A percentile compares a stretch with the other conserved stretches of the same genome.
Evolutionary conservation across 768 basidiomycete species (phyloP).

Genomic region (Podaxis carcinomalis): DNA sequence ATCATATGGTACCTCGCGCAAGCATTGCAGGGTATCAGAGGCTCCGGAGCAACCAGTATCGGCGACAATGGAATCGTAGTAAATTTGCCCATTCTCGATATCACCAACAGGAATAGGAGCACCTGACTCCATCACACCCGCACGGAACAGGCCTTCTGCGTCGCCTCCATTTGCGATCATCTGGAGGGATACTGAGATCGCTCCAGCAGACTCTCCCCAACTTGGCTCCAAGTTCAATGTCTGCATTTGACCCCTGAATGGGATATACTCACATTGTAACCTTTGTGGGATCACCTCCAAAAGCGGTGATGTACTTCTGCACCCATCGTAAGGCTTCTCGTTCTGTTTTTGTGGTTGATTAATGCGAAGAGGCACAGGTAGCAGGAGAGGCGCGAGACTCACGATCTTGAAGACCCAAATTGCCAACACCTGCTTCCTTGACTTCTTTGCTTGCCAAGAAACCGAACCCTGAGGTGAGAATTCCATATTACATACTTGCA

Average conservation of each 20-base stretch:
- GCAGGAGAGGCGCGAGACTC: constrained; percentile 17
- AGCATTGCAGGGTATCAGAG: constrained; percentile 35
- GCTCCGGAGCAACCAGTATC: constrained; percentile 26
- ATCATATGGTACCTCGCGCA: constrained; percentile 33
- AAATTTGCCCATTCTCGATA: constrained; percentile 37
- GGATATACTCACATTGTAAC: constrained; percentile 47
- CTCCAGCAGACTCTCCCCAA: constrained; percentile 45
- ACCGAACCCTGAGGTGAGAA: constrained; percentile 34
- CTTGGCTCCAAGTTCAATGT: constrained; percentile 14
- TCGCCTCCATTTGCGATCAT: constrained; percentile 45
- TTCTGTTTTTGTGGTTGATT: not conserved
- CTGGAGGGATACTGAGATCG: constrained; percentile 47
- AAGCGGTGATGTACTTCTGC: constrained; percentile 56
- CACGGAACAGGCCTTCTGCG: constrained; percentile 42
- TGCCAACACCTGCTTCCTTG: constrained; percentile 47
- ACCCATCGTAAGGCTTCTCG: constrained; percentile 35
- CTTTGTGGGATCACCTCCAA: constrained; percentile 62
- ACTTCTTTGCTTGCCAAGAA: constrained; percentile 52
- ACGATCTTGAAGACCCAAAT: constrained; percentile 69
- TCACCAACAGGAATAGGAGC: constrained; percentile 40
- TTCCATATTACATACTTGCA: not conserved
- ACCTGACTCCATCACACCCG: constrained; percentile 48
- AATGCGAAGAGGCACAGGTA: not conserved
- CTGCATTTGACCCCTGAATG: constrained; percentile 1
- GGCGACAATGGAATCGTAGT: constrained; percentile 39